Evolutionary conservation across 257 asterid species (phyloP).

Genomic region (Ophiorrhiza pumila): DNA sequence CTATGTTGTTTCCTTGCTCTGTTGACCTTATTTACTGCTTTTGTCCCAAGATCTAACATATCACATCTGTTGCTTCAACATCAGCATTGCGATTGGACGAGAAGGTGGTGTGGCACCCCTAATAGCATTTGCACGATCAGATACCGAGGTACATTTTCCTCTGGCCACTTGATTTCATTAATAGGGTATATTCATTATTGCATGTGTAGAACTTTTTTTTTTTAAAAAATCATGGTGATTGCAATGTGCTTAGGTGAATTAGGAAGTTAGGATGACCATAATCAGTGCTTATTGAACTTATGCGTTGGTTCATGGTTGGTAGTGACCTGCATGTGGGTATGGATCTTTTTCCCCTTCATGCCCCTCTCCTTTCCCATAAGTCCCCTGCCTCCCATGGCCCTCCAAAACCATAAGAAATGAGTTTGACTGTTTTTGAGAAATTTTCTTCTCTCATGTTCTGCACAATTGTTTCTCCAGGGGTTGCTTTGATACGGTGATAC

Average conservation of each 20-base stretch:
- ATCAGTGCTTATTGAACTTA: background rate
- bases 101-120: constrained; percentile 93
- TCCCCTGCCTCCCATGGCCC: background rate
- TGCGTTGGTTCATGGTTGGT: constrained; percentile 8
- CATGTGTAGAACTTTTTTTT: background rate
- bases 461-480: background rate
- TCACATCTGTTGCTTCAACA: constrained; percentile 16
- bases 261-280: background rate
- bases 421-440: background rate
- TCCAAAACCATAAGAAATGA: background rate
- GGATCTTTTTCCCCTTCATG: background rate
- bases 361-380: background rate
- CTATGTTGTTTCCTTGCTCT: constrained; percentile 7
- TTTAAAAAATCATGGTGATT: background rate
- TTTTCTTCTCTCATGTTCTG: background rate
- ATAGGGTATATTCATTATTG: background rate
- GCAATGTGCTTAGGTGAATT: background rate
- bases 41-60: constrained; percentile 11
- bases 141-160: constrained; percentile 48
- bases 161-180: background rate
- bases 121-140: constrained; percentile 68
- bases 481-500: background rate
- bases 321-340: background rate
- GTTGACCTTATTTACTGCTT: constrained; percentile 8
- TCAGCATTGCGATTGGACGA: constrained; percentile 83